Evolutionary conservation across 2,329 filamentous ascomycete genomes (phyloP), one percentile per base, ranked within the genome.

Genomic region (Geosmithia flava): DNA sequence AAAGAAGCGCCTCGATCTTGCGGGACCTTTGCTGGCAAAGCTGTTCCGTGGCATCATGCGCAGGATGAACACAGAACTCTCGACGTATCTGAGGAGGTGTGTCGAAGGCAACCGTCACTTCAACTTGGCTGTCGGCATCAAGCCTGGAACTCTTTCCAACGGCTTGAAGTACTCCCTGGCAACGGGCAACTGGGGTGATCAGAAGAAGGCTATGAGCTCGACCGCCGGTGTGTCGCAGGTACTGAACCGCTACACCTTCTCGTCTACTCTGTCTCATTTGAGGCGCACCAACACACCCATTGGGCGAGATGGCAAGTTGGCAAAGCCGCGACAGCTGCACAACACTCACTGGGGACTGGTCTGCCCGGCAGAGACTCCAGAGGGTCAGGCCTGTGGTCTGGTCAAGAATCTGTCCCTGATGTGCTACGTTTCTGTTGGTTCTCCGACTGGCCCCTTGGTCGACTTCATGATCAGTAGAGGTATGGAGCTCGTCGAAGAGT

Each of bases 281-380:
- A 83, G 94, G 58, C 83, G 93, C 60, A 98, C 94, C 47, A 98
- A 98, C 65, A 98, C 94, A 0, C 93, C 93, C 1, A 95, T 98
- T 53, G 93, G 94, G 52, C 81, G 94, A 70, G 94, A 98, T 67
- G 94, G 93, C 56, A 98, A 98, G 68, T 85, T 98, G 55, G 94
- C 94, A 41, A 98, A 98, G 67, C 93, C 93, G 40, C 86, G 93
- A 51, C 94, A 98, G 68, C 76, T 98, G 53, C 93, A 98, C 73
- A 97, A 97, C 66, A 97, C 91, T 7, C 93, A 98, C 62, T 98
- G 93, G 93, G 93, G 93, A 53, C 71, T 97, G 57, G 91, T 98
- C 17, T 98, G 93, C 65, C 93, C 93, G 29, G 91, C 93, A 29
- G 93, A 98, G 65, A 98, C 93, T 16, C 93, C 93, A 20, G 93